A percentile compares a stretch with the other conserved stretches of the same genome.
These are phyloP conservation scores for Neopestalotiopsis sp. DNA, from an alignment of 2,329 filamentous ascomycete genomes.

Conservation along the genomic window DNA sequence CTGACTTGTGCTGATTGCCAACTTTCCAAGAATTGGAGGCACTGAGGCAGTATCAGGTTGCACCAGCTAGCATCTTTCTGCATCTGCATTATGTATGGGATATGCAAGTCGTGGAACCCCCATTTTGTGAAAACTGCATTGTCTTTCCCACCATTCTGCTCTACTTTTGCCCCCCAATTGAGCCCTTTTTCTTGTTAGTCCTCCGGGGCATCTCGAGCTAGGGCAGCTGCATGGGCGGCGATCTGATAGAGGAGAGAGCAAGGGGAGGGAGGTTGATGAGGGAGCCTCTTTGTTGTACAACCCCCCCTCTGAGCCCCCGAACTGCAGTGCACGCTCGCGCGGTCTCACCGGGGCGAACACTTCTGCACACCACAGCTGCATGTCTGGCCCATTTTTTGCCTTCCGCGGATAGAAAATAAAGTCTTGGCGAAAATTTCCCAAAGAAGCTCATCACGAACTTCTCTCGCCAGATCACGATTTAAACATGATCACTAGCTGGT, in stretches of 20 bases:
- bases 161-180: background rate
- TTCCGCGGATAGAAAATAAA: background rate
- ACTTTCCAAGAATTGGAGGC: conserved; percentile 3
- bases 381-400: conserved; percentile 1
- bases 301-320: background rate
- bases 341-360: background rate
- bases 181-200: background rate
- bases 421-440: background rate
- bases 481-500: background rate
- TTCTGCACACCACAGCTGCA: background rate
- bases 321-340: background rate
- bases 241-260: background rate
- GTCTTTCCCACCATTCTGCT: background rate
- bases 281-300: background rate
- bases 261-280: background rate
- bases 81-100: background rate
- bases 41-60: background rate
- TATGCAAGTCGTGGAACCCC: background rate
- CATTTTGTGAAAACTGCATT: background rate
- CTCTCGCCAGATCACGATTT: background rate
- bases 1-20: background rate
- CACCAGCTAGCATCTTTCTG: background rate
- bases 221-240: background rate
- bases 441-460: background rate
- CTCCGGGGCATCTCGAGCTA: background rate